phyloP scores from a whole-genome alignment of 352 stramenopile genomes.

The Globisporangium radiosum region DNA sequence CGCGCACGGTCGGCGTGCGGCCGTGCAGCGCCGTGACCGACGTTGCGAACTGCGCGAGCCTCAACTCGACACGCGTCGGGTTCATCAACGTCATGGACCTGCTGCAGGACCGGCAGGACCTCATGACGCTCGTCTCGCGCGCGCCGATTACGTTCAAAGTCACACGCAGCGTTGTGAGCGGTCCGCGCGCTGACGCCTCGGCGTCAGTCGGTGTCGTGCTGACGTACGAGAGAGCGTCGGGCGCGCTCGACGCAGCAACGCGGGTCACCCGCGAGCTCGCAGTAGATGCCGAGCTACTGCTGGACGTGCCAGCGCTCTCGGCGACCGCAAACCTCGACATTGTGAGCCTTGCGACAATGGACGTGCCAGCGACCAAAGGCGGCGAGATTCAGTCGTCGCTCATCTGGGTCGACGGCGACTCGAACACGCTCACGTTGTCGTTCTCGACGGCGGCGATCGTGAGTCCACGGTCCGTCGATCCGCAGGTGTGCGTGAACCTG shows the following conservation, averaged over 20 bases:
- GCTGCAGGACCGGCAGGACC: constrained; percentile 35
- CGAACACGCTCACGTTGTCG: constrained; percentile 57
- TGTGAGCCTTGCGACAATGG: constrained; percentile 57
- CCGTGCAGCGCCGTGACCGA: constrained; percentile 48
- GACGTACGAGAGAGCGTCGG: constrained; percentile 39
- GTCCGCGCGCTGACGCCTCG: constrained; percentile 20
- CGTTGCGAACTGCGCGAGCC: constrained; percentile 32
- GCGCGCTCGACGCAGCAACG: constrained; percentile 3
- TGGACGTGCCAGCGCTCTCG: constrained; percentile 10
- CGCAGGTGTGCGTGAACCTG: constrained; percentile 67
- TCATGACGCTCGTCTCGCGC: constrained; percentile 40
- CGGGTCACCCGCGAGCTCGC: constrained; percentile 30
- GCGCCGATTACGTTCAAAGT: constrained; percentile 54
- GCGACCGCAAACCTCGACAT: constrained; percentile 26
- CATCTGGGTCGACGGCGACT: constrained; percentile 69
- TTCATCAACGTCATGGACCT: constrained; percentile 67
- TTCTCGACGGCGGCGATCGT: constrained; percentile 75
- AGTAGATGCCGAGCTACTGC: constrained; percentile 23
- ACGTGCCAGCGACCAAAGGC: constrained; percentile 28
- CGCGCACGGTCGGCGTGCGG: constrained; percentile 22
- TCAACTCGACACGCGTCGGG: constrained; percentile 33
- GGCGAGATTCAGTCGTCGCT: constrained; percentile 63
- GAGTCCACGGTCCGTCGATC: constrained; percentile 45
- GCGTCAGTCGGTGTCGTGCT: constrained; percentile 37
- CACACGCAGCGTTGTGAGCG: constrained; percentile 56